Evolutionary conservation across 2,329 filamentous ascomycete species (phyloP), one percentile per base, ranked within the genome.

Genomic region (Fusarium sp.): DNA sequence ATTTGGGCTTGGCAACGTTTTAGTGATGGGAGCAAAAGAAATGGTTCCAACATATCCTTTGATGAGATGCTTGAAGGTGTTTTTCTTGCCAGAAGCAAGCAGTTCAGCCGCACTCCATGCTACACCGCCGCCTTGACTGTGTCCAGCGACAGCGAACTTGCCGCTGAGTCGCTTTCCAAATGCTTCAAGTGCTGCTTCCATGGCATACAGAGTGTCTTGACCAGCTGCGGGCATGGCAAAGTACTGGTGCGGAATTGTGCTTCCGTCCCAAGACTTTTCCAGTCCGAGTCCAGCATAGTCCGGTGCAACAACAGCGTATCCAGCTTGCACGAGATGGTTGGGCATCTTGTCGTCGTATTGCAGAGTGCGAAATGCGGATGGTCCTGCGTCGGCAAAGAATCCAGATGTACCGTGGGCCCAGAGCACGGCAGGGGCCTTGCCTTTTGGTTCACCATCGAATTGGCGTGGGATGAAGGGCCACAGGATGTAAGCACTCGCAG

Each of bases 331-430:
- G 3, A 86, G 76, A 2, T 80, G 59, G 50, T 81, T 84, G 0
- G 84, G 84, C 0, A 78, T 80, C 1, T 78, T 64, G 58, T 83
- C 78, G n/a, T 81, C 81, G 63, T 87, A 86, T 73, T 80, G 83
- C 0, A 87, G 81, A 6, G 70, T 76, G 6, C 83, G 82, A 36
- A 82, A 77, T 13, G 83, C 75, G 1, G 84, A 86, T 3, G 86
- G 86, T 0, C 81, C 82, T 11, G 77, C 77, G 5, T 81, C 74
- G 4, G 79, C 74, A 25, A 81, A 83, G 60, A 82, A 79, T 0
- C 85, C 86, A 4, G 82, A 83, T 1, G 85, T 86, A 1, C 85
- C 85, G 67, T 87, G 86, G 0, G 82, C 78, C 84, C 84, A 87
- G 11, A 83, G 76, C 1, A 87, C 79, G 7, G 81, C 72, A 0